Evolutionary conservation across 441 rosid species (phyloP).

Genomic region (Pelargonium citronellum): DNA sequence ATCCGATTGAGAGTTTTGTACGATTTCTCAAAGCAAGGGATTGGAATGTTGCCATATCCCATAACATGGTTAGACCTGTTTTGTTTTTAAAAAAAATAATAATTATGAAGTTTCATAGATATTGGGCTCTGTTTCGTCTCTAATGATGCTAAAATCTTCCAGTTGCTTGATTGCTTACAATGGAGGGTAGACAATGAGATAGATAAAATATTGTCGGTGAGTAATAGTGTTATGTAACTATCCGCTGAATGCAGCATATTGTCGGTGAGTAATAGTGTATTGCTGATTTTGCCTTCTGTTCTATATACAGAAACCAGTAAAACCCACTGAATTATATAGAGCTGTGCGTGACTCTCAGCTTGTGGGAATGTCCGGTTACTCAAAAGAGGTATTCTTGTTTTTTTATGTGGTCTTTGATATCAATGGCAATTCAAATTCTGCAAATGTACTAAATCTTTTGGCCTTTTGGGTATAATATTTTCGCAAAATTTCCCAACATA

Average conservation of each 20-base stretch:
- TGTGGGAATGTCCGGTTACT: conserved; percentile 55
- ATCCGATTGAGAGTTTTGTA: conserved; percentile 37
- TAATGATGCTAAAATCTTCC: conserved; percentile 30
- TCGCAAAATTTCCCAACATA: conserved; percentile 4
- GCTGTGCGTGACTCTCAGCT: conserved; percentile 65
- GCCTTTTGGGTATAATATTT: not conserved
- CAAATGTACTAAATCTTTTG: too few relatives aligned
- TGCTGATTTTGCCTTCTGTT: too few relatives aligned
- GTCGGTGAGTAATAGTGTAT: too few relatives aligned
- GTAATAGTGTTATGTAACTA: conserved; percentile 14
- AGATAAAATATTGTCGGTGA: conserved; percentile 52
- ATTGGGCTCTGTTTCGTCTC: conserved; percentile 12
- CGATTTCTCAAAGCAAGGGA: conserved; percentile 75
- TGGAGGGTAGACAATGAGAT: conserved; percentile 62
- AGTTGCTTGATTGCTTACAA: conserved; percentile 51
- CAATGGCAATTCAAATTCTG: not conserved
- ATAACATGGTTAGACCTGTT: conserved; percentile 46
- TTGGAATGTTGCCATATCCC: conserved; percentile 56
- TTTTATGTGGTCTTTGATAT: not conserved
- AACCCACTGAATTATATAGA: conserved; percentile 54
- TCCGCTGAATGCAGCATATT: too few relatives aligned
- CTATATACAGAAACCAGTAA: conserved; percentile 49
- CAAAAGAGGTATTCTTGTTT: conserved; percentile 46
- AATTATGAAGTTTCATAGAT: not conserved
- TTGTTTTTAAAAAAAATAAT: not conserved